Base-by-base conservation (phyloP, 441 rosid species). In the Pelargonium australe region DNA sequence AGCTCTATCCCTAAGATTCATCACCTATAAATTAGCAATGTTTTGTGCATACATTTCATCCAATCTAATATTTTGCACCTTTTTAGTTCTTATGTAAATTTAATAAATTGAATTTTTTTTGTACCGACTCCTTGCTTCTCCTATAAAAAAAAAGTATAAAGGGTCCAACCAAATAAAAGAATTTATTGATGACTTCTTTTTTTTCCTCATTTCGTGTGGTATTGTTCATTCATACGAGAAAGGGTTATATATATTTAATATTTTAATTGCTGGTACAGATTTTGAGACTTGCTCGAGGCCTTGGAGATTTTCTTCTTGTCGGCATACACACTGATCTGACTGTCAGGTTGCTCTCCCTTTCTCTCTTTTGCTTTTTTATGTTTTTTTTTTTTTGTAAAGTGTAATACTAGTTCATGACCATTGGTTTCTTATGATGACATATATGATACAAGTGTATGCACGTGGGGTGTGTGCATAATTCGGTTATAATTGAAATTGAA, bases 281-380 rank as follows among this genome's bases (percentile, higher is more conserved):
- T 77, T 87, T 94, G 70, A 91, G 84, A 81, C 75, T 72, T 65
- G 98, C 98, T 28, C 83, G 93, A 83, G 90, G 86, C 80, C 96
- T 86, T 70, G 98, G 97, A 74, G 98, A 91, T 73, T 94, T 94
- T 77, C 83, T 91, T 70, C 80, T 91, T 53, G 98, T 89, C 79
- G 98, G 98, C 64, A 78, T 94, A 73, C 87, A 89, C 68, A 28
- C 65, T 13, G 98, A 94, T 80, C 92, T 86, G 78, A 86, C 83
- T 75, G 96, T 91, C 76, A 91, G 98, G 98, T 89, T 55, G 61
- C 23, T 7, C 61, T 17, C 61, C 19, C 40, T 34, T 34, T 34
- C 40, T 34, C 40, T 34, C 40, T 34, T 20, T 20, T 20, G 23
- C 16, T 4, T 51, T 51, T 51, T n/a, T 51, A n/a, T 13, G 16